Evolutionary conservation across 192 early-diverging fungal species (phyloP).

Genomic region (Lobulomyces angularis): DNA sequence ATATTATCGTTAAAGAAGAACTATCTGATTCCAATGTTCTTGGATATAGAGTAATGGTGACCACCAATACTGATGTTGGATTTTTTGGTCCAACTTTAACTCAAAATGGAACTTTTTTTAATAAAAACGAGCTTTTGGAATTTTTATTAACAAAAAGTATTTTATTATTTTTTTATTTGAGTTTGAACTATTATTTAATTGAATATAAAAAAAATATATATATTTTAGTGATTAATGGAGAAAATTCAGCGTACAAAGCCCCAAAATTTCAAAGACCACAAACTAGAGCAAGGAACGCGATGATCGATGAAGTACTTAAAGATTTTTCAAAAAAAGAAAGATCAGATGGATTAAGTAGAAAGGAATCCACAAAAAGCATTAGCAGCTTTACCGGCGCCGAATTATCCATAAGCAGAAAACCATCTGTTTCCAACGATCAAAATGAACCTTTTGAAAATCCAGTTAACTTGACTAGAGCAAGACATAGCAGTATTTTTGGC

Average conservation of each 20-base stretch:
- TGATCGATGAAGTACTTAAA: constrained; percentile 29
- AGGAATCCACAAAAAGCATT: too few relatives aligned
- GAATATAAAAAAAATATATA: neutral
- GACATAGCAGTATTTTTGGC: too few relatives aligned
- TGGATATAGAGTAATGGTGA: constrained; percentile 23
- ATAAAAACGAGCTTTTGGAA: constrained; percentile 12
- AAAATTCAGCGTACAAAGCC: constrained; percentile 32
- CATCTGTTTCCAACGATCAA: too few relatives aligned
- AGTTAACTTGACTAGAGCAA: too few relatives aligned
- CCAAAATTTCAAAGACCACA: constrained; percentile 27
- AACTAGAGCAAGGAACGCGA: constrained; percentile 16
- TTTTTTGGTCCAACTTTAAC: constrained; percentile 27
- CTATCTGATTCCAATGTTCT: neutral
- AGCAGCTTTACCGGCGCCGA: too few relatives aligned
- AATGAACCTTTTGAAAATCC: too few relatives aligned
- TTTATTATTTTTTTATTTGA: neutral
- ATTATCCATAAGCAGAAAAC: too few relatives aligned
- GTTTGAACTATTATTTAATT: constrained; percentile 1
- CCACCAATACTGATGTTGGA: constrained; percentile 22
- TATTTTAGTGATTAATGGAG: constrained; percentile 30
- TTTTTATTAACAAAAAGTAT: constrained; percentile 33
- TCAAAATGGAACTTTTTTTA: constrained; percentile 17
- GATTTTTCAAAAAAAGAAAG: too few relatives aligned
- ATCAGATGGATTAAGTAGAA: too few relatives aligned
- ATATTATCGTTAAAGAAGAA: constrained; percentile 22